Percentiles rank a stretch among this genome's conserved stretches.
Conservation (phyloP, 2,329 filamentous ascomycete species). For the Penicillium sp. region DNA sequence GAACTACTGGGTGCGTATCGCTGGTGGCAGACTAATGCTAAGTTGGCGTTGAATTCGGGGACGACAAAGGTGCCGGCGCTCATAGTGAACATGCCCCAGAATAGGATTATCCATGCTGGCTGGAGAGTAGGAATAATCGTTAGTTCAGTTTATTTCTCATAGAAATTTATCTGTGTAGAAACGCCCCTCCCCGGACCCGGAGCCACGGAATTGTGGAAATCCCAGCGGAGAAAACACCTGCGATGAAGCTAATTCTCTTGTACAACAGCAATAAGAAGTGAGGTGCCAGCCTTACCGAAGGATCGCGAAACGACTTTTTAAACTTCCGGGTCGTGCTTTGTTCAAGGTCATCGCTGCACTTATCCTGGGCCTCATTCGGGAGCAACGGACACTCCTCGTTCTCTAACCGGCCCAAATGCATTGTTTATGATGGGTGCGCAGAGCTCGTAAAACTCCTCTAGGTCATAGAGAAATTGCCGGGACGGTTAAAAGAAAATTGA, state of each 20-base stretch:
- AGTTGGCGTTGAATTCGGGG: constrained; percentile 6
- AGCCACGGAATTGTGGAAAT: background rate
- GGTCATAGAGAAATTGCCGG: background rate
- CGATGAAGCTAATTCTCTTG: background rate
- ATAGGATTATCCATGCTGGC: constrained; percentile 4
- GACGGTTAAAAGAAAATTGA: background rate
- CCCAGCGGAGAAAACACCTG: background rate
- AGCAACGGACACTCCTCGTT: background rate
- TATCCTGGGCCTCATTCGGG: background rate
- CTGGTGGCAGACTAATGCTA: constrained; percentile 11
- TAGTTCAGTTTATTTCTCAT: background rate
- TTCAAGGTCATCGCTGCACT: background rate
- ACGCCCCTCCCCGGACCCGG: too few species aligned
- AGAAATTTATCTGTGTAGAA: too few species aligned
- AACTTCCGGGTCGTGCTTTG: background rate
- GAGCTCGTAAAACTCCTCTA: background rate
- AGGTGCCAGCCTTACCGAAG: background rate
- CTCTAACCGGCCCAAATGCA: background rate
- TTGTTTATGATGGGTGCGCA: background rate
- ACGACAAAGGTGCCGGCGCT: constrained; percentile 5
- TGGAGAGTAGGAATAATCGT: background rate
- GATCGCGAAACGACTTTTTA: background rate
- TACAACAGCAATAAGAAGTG: background rate
- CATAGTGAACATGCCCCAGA: constrained; percentile 1
- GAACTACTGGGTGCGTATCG: background rate